Evolutionary conservation across 2,329 filamentous ascomycete genomes (phyloP).

Genomic region (Aureobasidium sp.): DNA sequence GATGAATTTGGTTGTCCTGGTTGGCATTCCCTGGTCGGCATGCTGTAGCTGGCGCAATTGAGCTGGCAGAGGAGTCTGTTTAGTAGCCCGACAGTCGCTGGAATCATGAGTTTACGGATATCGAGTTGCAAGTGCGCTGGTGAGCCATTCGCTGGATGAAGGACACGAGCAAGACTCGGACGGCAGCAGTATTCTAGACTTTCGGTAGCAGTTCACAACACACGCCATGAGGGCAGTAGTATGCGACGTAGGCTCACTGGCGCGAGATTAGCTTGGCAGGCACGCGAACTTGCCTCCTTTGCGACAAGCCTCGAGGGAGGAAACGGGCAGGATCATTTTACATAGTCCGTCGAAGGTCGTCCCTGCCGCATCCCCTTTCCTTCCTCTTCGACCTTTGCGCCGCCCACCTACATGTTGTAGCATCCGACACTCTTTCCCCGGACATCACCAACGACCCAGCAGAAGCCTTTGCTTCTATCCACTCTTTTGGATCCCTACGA

Average conservation of each 20-base stretch:
- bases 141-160: not conserved
- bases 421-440: not conserved
- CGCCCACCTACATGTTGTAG: conserved; percentile 5
- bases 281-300: conserved; percentile 10
- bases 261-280: conserved; percentile 10
- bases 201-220: conserved; percentile 7
- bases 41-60: not conserved
- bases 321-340: conserved; percentile 8
- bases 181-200: not conserved
- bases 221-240: not conserved
- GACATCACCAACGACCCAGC: not conserved
- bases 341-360: not conserved
- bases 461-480: conserved; percentile 11
- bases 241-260: not conserved
- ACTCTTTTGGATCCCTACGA: conserved; percentile 8
- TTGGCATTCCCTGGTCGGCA: not conserved
- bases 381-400: conserved; percentile 2
- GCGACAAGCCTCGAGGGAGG: not conserved
- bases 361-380: not conserved
- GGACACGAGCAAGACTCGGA: not conserved
- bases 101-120: too few relatives aligned
- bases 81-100: not conserved
- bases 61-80: not conserved
- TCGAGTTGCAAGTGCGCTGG: not conserved
- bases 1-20: not conserved